Base-by-base conservation (phyloP, 129 eudicot genomes). In the Artemisia tridentata region DNA sequence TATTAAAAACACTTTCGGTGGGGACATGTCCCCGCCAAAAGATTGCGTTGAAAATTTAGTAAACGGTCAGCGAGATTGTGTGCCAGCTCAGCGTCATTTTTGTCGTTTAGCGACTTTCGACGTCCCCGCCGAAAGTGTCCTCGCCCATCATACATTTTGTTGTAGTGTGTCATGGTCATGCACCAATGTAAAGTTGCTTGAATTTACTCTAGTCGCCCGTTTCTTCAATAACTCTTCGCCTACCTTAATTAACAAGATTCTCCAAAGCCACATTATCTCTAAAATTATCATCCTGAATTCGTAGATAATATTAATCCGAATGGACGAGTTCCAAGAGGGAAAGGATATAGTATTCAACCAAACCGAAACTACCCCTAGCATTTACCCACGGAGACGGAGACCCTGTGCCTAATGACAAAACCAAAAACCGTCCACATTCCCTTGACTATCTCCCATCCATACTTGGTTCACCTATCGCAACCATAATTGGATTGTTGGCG, bases 341-440 rank as follows among this genome's bases (percentile, higher is more conserved):
- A 17, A 47, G 52, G 54, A 19, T n/a, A n/a, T 53, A n/a, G 73
- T 49, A 73, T n/a, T 82, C 87, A 49, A 71, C 78, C 80, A 77
- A 65, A 53, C 77, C 87, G 0, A 75, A 52, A 16, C 84, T 59
- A 9, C 85, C 78, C 27, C 75, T 72, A 59, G 25, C 63, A 14
- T 80, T 77, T 4, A 82, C 20, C 50, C 83, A 59, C 0, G 88
- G 91, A 3, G 56, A 34, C 2, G 81, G 66, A 1, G 85, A 50
- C 7, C 91, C 87, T 1, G 91, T 86, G 16, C 91, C 91, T 17
- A 86, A 41, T 5, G 88, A 86, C 66, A 86, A 47, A 4, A 81
- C 84, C 18, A 86, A 55, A 52, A 73, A 74, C 12, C 73, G 47
- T 15, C 77, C 77, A 50, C 76, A 72, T 34, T 83, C 80, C 13